These are phyloP conservation scores for Dactylonectria estremocensis DNA, from an alignment of 2,329 filamentous ascomycete genomes.

Conservation along the genomic window DNA sequence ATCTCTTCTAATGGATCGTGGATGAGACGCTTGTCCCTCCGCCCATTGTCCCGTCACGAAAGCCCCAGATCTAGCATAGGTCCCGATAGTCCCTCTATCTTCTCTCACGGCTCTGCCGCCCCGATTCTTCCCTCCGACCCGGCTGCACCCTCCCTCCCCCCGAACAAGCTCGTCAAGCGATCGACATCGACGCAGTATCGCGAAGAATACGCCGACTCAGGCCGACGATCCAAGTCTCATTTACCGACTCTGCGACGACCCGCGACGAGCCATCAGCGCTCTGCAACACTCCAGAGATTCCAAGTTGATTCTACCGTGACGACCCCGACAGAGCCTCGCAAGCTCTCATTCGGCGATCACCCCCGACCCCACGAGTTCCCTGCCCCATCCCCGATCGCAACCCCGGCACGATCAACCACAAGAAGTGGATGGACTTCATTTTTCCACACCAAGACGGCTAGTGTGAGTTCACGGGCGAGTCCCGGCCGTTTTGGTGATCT, in stretches of 20 bases:
- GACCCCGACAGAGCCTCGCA: constrained; percentile 45
- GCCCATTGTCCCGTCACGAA: constrained; percentile 75
- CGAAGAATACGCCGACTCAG: constrained; percentile 59
- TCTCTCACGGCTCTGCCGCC: constrained; percentile 77
- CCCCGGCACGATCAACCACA: constrained; percentile 34
- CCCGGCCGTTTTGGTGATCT: constrained; percentile 48
- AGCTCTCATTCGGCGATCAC: constrained; percentile 56
- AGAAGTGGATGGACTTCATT: constrained; percentile 67
- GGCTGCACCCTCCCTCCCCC: constrained; percentile 64
- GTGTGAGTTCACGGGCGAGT: constrained; percentile 39
- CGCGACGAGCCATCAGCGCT: constrained; percentile 85
- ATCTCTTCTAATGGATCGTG: constrained; percentile 77
- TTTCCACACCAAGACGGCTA: constrained; percentile 63
- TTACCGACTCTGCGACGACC: constrained; percentile 79
- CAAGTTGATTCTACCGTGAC: constrained; percentile 51
- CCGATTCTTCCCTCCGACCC: constrained; percentile 69
- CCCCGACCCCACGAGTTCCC: constrained; percentile 49
- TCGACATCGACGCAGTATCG: constrained; percentile 69
- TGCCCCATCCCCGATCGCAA: constrained; percentile 46
- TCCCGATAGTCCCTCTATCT: constrained; percentile 76
- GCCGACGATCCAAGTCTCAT: constrained; percentile 71
- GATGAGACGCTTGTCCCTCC: constrained; percentile 79
- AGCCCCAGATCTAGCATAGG: constrained; percentile 76
- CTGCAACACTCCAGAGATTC: constrained; percentile 76
- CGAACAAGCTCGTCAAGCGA: constrained; percentile 86